Percentiles rank a stretch among this genome's conserved stretches.
These are phyloP conservation scores for Thermothelomyces thermophilus DNA, from an alignment of 2,329 filamentous ascomycete species.

Conservation along the genomic window DNA sequence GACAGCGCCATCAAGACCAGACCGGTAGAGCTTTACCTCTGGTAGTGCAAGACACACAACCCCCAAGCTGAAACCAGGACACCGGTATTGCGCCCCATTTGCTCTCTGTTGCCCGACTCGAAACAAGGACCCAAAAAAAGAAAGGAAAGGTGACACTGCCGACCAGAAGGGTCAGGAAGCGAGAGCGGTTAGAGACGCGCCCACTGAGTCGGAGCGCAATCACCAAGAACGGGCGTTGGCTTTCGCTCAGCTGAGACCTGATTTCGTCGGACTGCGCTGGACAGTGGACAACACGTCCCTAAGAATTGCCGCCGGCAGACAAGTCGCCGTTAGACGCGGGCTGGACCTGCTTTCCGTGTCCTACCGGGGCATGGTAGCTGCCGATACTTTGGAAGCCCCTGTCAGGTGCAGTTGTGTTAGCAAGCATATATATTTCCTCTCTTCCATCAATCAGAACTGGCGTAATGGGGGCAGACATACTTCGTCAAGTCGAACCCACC, in stretches of 20 bases:
- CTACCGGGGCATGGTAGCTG: conserved; percentile 52
- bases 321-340: conserved; percentile 32
- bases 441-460: not conserved
- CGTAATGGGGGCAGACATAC: conserved; percentile 39
- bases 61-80: not conserved
- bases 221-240: no score
- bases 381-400: conserved; percentile 62
- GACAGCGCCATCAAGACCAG: not conserved
- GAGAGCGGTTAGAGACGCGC: not conserved
- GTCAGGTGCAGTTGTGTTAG: not conserved
- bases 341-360: conserved; percentile 40
- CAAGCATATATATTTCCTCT: not conserved
- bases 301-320: conserved; percentile 16
- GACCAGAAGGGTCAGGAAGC: no score
- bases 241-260: no score
- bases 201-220: no score
- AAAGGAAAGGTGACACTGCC: no score
- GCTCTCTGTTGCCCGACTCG: no score
- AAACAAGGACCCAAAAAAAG: not conserved
- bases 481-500: conserved; percentile 53
- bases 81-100: no score
- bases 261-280: no score
- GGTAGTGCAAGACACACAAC: not conserved
- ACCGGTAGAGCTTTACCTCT: not conserved
- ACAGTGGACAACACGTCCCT: not conserved